These are phyloP conservation scores for Floccularia luteovirens DNA, from an alignment of 768 basidiomycete genomes.

Conservation along the genomic window DNA sequence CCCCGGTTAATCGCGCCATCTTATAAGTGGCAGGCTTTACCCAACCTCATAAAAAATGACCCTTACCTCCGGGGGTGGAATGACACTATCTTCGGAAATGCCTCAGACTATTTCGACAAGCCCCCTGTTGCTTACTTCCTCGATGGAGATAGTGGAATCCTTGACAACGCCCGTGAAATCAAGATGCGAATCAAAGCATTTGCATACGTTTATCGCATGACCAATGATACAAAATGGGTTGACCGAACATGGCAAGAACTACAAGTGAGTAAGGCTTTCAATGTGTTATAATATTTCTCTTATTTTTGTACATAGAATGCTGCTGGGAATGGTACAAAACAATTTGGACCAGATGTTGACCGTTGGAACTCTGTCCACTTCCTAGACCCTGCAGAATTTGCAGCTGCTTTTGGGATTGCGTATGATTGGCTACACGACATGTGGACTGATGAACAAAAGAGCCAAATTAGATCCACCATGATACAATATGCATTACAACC, in stretches of 20 bases:
- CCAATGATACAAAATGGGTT: slow-evolving; percentile 87
- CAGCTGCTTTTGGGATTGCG: slow-evolving; percentile 82
- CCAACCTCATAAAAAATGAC: slow-evolving; percentile 68
- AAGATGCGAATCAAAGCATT: slow-evolving; percentile 92
- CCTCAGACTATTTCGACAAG: slow-evolving; percentile 57
- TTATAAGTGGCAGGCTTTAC: slow-evolving; percentile 87
- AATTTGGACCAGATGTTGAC: slow-evolving; percentile 58
- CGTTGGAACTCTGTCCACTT: slow-evolving; percentile 90
- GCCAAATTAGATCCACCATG: slow-evolving; percentile 61
- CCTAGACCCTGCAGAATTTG: slow-evolving; percentile 88
- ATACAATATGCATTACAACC: slow-evolving; percentile 69
- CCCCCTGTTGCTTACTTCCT: slow-evolving; percentile 62
- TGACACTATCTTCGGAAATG: slow-evolving; percentile 83
- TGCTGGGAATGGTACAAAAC: slow-evolving; percentile 55
- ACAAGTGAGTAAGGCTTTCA: slow-evolving; percentile 39
- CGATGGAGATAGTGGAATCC: slow-evolving; percentile 86
- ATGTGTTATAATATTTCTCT: neutral
- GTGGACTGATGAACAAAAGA: slow-evolving; percentile 71
- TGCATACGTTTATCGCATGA: slow-evolving; percentile 84
- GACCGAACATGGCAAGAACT: slow-evolving; percentile 83
- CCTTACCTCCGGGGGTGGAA: slow-evolving; percentile 90
- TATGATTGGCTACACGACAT: slow-evolving; percentile 95
- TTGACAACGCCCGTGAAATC: slow-evolving; percentile 84
- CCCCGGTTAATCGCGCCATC: slow-evolving; percentile 88
- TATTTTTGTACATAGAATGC: slow-evolving; percentile 45